A percentile compares a stretch with the other conserved stretches of the same genome.
Conservation (phyloP, 345 rosid species). For the Eutrema japonicum region DNA sequence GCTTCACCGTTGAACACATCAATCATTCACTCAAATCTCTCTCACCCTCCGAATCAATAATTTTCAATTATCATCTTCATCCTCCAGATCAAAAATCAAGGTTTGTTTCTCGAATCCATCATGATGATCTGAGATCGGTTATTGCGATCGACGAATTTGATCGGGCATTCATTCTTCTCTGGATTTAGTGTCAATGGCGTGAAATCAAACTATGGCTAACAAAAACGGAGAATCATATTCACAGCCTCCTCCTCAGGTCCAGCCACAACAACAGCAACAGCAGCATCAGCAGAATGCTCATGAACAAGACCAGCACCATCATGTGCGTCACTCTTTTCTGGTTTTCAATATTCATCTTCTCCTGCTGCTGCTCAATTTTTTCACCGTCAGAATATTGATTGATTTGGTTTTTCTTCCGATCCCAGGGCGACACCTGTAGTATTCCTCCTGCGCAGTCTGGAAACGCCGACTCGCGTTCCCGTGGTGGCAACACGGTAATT, state of each 20-base stretch:
- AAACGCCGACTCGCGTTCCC: constrained; percentile 48
- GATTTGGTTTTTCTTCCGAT: not conserved
- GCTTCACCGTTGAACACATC: constrained; percentile 33
- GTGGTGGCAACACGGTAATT: constrained; percentile 58
- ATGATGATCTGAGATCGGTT: constrained; percentile 18
- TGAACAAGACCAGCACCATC: constrained; percentile 26
- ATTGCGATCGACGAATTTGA: constrained; percentile 19
- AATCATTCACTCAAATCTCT: constrained; percentile 13
- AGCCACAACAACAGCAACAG: constrained; percentile 29
- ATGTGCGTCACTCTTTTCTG: constrained; percentile 7
- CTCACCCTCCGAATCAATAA: not conserved
- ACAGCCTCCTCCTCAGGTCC: constrained; percentile 47
- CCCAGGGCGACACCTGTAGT: constrained; percentile 52
- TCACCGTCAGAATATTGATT: not conserved
- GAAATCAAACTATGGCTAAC: constrained; percentile 54
- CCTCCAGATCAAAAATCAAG: constrained; percentile 16
- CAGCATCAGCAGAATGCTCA: constrained; percentile 3
- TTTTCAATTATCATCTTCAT: too few species aligned
- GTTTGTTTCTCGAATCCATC: constrained; percentile 9
- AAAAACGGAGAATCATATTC: constrained; percentile 53
- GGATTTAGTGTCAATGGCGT: constrained; percentile 32
- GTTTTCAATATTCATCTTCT: constrained; percentile 9
- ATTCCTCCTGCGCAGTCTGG: constrained; percentile 43
- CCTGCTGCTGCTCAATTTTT: not conserved
- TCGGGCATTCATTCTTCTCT: constrained; percentile 1